Conservation (phyloP, 176 grass and related monocot species). For the Alloteropsis semialata region DNA sequence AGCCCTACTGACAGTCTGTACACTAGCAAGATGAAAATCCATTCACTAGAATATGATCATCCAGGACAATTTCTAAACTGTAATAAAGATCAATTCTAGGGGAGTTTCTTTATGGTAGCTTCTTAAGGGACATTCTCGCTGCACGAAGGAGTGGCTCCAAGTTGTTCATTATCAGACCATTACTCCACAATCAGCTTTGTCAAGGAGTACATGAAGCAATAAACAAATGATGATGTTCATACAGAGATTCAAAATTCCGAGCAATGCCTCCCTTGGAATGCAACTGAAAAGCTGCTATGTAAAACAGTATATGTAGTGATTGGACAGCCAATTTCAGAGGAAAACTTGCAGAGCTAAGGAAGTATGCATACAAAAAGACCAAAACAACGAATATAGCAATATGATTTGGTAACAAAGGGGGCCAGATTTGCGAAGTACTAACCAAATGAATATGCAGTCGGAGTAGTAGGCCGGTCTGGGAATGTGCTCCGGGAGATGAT, state of each 20-base stretch:
- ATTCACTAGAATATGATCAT: background rate
- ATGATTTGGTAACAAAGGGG: background rate
- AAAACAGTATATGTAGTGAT: background rate
- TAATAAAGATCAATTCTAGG: background rate
- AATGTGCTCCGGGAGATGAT: constrained; percentile 76
- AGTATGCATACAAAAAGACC: background rate
- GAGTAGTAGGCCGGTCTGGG: constrained; percentile 68
- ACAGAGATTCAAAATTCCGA: background rate
- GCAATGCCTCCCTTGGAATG: background rate
- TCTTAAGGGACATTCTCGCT: background rate
- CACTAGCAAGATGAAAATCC: constrained; percentile 12
- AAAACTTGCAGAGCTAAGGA: background rate
- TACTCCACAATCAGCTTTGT: background rate
- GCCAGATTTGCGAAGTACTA: constrained; percentile 11
- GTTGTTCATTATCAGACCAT: background rate
- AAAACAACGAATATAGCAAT: background rate
- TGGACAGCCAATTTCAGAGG: background rate
- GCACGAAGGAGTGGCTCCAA: background rate
- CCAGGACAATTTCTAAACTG: background rate
- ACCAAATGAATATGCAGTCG: constrained; percentile 88
- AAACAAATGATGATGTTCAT: background rate
- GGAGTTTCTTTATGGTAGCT: background rate
- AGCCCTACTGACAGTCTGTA: background rate
- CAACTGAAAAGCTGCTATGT: constrained; percentile 2
- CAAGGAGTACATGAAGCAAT: background rate